Conservation (phyloP, 352 stramenopile species). For the Phytophthora pluvialis region DNA sequence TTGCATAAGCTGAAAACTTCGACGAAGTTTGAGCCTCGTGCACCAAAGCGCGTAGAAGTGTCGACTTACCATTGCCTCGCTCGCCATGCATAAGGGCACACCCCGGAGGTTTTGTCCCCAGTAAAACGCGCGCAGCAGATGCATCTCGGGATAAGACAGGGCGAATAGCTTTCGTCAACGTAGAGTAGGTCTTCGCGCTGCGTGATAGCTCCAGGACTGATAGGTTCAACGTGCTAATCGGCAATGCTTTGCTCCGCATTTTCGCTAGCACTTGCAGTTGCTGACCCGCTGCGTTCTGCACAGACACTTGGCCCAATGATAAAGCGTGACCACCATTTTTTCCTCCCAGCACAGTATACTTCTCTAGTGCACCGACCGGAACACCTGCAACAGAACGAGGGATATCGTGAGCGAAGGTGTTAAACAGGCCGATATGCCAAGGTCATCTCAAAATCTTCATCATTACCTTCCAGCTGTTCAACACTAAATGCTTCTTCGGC, state of each 20-base stretch:
- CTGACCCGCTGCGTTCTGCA: constrained; percentile 36
- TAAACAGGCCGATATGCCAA: neutral
- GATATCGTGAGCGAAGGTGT: constrained; percentile 1
- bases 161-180: constrained; percentile 52
- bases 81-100: constrained; percentile 78
- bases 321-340: constrained; percentile 36
- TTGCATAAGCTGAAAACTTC: constrained; percentile 48
- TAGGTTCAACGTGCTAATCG: constrained; percentile 25
- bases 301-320: constrained; percentile 36
- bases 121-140: constrained; percentile 56
- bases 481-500: constrained; percentile 45
- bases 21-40: constrained; percentile 42
- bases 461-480: constrained; percentile 57
- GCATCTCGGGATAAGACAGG: constrained; percentile 60
- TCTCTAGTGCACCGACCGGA: constrained; percentile 58
- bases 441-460: neutral
- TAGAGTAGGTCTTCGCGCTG: constrained; percentile 49
- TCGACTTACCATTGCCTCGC: constrained; percentile 82
- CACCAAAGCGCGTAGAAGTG: constrained; percentile 57
- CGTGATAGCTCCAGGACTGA: constrained; percentile 50
- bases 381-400: constrained; percentile 40
- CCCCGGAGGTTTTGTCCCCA: constrained; percentile 63
- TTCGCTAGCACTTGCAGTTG: constrained; percentile 37
- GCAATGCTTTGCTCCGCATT: constrained; percentile 8
- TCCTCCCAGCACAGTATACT: constrained; percentile 62